These are phyloP conservation scores for Nowakowskiella sp. DNA, from an alignment of 192 early-diverging fungal species.

Conservation along the genomic window DNA sequence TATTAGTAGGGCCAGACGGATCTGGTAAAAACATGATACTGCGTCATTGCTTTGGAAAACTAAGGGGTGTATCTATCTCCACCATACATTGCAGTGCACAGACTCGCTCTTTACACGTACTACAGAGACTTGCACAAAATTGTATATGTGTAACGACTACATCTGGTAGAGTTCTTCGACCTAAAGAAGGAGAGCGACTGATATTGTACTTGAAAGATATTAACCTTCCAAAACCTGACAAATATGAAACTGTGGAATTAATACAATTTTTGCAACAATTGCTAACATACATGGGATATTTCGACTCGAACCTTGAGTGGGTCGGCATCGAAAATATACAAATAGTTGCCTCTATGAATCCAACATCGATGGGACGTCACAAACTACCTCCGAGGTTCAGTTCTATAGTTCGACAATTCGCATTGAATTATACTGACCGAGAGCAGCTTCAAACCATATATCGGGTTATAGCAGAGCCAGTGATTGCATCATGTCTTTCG, in stretches of 20 bases:
- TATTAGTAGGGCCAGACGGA: slow-evolving; percentile 49
- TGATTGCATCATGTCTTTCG: slow-evolving; percentile 21
- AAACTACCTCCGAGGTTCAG: slow-evolving; percentile 46
- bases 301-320: slow-evolving; percentile 47
- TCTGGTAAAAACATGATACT: slow-evolving; percentile 48
- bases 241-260: slow-evolving; percentile 52
- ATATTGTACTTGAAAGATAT: slow-evolving; percentile 57
- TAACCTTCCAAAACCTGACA: slow-evolving; percentile 50
- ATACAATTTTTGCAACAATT: slow-evolving; percentile 52
- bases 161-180: slow-evolving; percentile 40
- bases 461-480: slow-evolving; percentile 26
- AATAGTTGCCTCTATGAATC: slow-evolving; percentile 52
- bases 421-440: slow-evolving; percentile 36
- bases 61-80: slow-evolving; percentile 29
- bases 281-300: slow-evolving; percentile 50
- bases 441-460: slow-evolving; percentile 43
- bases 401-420: slow-evolving; percentile 35
- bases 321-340: slow-evolving; percentile 49
- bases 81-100: slow-evolving; percentile 53
- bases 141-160: slow-evolving; percentile 37
- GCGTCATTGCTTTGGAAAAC: slow-evolving; percentile 38
- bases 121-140: slow-evolving; percentile 42
- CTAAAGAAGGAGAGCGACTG: slow-evolving; percentile 43
- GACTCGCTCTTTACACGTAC: slow-evolving; percentile 40
- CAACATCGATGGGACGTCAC: slow-evolving; percentile 41